Conservation (phyloP, 371 early-diverging fungal genomes). For the Syncephalis plumigaleata region DNA sequence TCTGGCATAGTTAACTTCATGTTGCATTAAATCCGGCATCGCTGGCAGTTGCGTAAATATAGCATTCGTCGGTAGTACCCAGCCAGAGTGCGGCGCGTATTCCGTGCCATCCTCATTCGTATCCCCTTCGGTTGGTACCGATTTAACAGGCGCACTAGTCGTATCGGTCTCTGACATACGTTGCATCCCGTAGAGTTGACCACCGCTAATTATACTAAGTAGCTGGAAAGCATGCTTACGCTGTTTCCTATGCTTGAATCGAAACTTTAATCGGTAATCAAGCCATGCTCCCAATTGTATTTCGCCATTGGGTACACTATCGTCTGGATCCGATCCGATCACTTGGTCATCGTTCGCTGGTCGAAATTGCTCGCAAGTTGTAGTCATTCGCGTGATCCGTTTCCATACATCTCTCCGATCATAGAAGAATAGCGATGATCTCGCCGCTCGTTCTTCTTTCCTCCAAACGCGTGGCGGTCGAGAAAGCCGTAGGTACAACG, state of each 20-base stretch:
- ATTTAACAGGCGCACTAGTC: too few relatives aligned
- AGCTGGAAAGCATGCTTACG: too few relatives aligned
- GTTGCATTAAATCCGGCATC: constrained; percentile 9
- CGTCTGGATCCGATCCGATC: neutral
- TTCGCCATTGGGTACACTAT: neutral
- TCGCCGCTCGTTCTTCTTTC: neutral
- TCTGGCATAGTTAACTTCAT: constrained; percentile 5
- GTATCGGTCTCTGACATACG: too few relatives aligned
- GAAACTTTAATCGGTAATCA: neutral
- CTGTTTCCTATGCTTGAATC: neutral
- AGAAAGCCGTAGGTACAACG: neutral
- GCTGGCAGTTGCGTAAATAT: too few relatives aligned
- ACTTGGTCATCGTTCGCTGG: neutral
- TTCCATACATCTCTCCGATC: neutral
- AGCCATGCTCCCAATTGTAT: neutral
- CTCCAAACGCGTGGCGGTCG: constrained; percentile 1
- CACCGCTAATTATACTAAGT: too few relatives aligned
- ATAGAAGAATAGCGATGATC: neutral
- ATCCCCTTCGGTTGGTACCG: too few relatives aligned
- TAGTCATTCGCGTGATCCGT: neutral
- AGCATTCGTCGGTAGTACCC: too few relatives aligned
- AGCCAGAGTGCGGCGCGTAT: too few relatives aligned
- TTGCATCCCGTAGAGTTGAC: too few relatives aligned
- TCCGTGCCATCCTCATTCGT: constrained; percentile 8
- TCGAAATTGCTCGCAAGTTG: neutral